Conservation (phyloP, 805 yeast genomes). For the Blastobotrys robertii region DNA sequence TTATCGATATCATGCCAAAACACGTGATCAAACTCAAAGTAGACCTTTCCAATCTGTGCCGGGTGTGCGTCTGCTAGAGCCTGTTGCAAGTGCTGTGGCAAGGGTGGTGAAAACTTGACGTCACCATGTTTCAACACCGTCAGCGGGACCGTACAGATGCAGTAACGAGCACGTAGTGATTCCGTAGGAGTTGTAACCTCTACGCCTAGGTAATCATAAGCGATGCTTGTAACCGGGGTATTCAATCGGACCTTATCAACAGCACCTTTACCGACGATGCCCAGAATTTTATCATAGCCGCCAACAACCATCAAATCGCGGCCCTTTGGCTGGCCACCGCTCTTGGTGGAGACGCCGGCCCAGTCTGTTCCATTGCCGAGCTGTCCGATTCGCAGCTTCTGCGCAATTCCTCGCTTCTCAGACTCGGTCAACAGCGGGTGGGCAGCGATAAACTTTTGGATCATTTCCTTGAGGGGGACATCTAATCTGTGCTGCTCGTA, state of each 20-base stretch:
- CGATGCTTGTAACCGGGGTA: slow-evolving; percentile 1
- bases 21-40: slow-evolving; percentile 51
- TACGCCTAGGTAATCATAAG: not conserved
- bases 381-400: slow-evolving; percentile 4
- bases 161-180: slow-evolving; percentile 9
- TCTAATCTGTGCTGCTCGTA: slow-evolving; percentile 4
- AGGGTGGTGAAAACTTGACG: slow-evolving; percentile 6
- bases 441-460: slow-evolving; percentile 5
- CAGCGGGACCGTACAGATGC: slow-evolving; percentile 19
- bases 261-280: not conserved
- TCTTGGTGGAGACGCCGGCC: slow-evolving; percentile 2
- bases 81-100: not conserved
- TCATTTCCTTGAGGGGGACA: slow-evolving; percentile 5
- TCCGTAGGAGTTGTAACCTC: slow-evolving; percentile 3
- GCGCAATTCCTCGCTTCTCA: slow-evolving; percentile 1
- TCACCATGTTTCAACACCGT: slow-evolving; percentile 17
- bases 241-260: slow-evolving; percentile 3
- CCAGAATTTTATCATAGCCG: slow-evolving; percentile 5
- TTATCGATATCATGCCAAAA: slow-evolving; percentile 54
- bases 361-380: slow-evolving; percentile 5
- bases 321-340: not conserved
- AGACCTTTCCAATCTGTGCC: slow-evolving; percentile 49
- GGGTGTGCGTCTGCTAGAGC: not conserved
- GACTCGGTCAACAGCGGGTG: slow-evolving; percentile 23
- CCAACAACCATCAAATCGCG: slow-evolving; percentile 7